A percentile compares a stretch with the other conserved stretches of the same genome.
phyloP scores from a whole-genome alignment of 495 filamentous ascomycete species.

The Lineolata rhizophorae region DNA sequence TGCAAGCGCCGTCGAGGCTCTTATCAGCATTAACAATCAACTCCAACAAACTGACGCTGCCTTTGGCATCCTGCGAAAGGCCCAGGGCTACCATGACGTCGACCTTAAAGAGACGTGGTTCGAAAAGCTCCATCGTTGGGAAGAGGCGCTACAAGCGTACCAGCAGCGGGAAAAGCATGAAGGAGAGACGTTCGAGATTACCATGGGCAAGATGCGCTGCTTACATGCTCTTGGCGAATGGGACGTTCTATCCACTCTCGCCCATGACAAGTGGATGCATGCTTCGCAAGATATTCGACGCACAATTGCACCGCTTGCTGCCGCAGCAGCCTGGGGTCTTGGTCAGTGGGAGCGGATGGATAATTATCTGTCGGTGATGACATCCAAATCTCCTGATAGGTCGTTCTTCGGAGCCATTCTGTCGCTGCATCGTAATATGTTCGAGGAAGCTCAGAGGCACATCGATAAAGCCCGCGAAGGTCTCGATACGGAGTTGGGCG shows the following conservation, averaged over 20 bases:
- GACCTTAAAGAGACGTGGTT: slow-evolving; percentile 96
- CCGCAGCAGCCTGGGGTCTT: slow-evolving; percentile 92
- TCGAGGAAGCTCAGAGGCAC: slow-evolving; percentile 61
- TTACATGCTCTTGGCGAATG: slow-evolving; percentile 92
- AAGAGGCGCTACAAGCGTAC: slow-evolving; percentile 87
- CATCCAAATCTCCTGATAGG: slow-evolving; percentile 70
- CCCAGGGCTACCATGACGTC: slow-evolving; percentile 82
- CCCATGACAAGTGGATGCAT: slow-evolving; percentile 81
- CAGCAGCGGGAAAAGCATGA: slow-evolving; percentile 55
- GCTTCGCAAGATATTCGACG: slow-evolving; percentile 66
- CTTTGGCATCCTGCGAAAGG: slow-evolving; percentile 87
- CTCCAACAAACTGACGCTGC: slow-evolving; percentile 93
- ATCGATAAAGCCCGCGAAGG: slow-evolving; percentile 84
- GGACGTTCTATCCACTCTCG: slow-evolving; percentile 71
- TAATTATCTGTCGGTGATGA: slow-evolving; percentile 86
- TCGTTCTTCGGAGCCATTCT: slow-evolving; percentile 96
- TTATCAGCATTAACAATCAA: slow-evolving; percentile 98
- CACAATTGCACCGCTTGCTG: slow-evolving; percentile 75
- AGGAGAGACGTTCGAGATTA: slow-evolving; percentile 61
- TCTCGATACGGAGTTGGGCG: slow-evolving; percentile 83
- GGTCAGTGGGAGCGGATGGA: slow-evolving; percentile 97
- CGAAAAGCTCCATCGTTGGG: slow-evolving; percentile 94
- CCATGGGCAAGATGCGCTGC: slow-evolving; percentile 99
- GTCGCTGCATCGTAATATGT: slow-evolving; percentile 82
- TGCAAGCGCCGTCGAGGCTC: slow-evolving; percentile 79